Evolutionary conservation across 495 filamentous ascomycete genomes (phyloP), one percentile per base, ranked within the genome.

Genomic region (Aspergillus saccharolyticus): DNA sequence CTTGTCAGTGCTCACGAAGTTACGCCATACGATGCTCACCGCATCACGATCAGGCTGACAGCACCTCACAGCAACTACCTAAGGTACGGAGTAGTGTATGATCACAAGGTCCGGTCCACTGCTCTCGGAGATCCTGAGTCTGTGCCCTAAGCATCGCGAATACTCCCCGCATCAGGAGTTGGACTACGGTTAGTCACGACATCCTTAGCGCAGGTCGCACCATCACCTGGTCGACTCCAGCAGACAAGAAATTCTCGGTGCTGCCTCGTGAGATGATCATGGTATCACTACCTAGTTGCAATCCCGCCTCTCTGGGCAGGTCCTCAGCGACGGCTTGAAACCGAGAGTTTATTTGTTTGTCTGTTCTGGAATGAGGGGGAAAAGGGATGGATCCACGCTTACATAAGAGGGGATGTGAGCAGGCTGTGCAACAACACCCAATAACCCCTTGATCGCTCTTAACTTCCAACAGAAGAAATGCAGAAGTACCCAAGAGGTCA

Each of bases 141-240:
- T 39, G 33, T 39, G 33, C 33, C 33, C 33, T 39, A 39, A 39
- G 5, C 33, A 10, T 39, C 33, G 5, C 7, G 7, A 4, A 4
- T 18, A 1, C 7, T 17, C 47, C 24, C 22, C 17, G 22, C 21
- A 22, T 9, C 18, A 10, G 17, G 47, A 25, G 4, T 4, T 24
- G 24, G 4, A 18, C 47, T 17, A 28, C 25, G 3, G 4, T 9
- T 28, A 50, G 47, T 50, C 22, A 50, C 47, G 47, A 50, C 47
- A 50, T 50, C 47, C 22, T 50, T 50, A 50, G 47, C 24, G 47
- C 47, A 50, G 47, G 47, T 50, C 47, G 47, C 47, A 50, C 47
- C 47, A 50, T 50, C 47, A 16, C 24, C 15, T 5, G n/a, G 22
- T 9, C 47, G 16, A 50, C 17, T 21, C 9, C 46, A 28, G 9